Base-by-base conservation (phyloP, 352 stramenopile species). In the Globisporangium rhizosaccharum region DNA sequence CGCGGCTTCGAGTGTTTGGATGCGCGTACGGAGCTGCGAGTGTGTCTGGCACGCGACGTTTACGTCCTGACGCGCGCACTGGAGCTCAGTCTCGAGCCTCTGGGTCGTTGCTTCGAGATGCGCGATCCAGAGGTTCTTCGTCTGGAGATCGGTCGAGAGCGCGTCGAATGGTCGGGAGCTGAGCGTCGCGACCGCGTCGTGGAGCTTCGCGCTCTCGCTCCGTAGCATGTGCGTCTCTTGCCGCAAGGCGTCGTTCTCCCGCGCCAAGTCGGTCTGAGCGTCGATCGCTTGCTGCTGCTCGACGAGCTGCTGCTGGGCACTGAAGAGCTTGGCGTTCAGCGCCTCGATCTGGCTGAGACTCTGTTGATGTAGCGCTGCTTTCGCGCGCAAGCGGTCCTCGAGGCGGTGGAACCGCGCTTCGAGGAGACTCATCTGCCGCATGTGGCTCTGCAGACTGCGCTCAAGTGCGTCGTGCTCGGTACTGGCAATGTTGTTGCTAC, bases 131-230 rank as follows among this genome's bases (percentile, higher is more conserved):
- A 88, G 8, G 45, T 72, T 76, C 28, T 85, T 87, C 48, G 67
- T 69, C 30, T 80, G 67, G 1, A 75, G 45, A 41, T 86, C 72
- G 14, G 72, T 61, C 0, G 72, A 70, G 9, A 76, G 47, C 20
- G 52, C 52, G 11, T 85, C 69, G 39, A 90, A 84, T 11, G 81
- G 81, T 8, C 76, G 66, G 10, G 75, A 76, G 30, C 68, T 86
- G 9, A 90, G 66, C 18, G 68, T 66, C 12, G 66, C 51, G 10
- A 88, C 54, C 1, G 72, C 59, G 11, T 83, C 71, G 57, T 85
- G 78, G 30, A 90, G 63, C 46, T 67, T 75, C 0, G 63, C 7
- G 41, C 85, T 88, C 47, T 90, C 80, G n/a, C 65, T 83, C 1
- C 71, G 67, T 7, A 90, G 56, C 5, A 82, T 52, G 36, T 82